A percentile compares a stretch with the other conserved stretches of the same genome.
Conservation (phyloP, 2,329 filamentous ascomycete species). For the Aspergillus costaricaensis region DNA sequence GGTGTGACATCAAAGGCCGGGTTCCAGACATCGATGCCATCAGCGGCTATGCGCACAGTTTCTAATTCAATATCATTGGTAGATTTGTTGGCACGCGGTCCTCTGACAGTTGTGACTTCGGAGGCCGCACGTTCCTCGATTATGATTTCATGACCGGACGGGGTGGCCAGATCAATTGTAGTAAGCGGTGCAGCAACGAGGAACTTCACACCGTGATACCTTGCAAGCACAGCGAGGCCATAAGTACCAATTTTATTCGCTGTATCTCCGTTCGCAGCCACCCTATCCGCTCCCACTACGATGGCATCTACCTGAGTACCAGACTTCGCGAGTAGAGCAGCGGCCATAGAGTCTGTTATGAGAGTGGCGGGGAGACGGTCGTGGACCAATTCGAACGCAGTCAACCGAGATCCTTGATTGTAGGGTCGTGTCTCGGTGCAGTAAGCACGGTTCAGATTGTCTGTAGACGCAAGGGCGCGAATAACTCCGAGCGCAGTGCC, state of each 20-base stretch:
- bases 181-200: constrained; percentile 93
- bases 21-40: constrained; percentile 87
- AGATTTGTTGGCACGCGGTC: constrained; percentile 64
- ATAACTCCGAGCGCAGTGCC: constrained; percentile 95
- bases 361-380: constrained; percentile 89
- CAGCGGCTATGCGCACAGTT: constrained; percentile 75
- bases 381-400: constrained; percentile 93
- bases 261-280: constrained; percentile 94
- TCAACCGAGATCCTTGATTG: constrained; percentile 94
- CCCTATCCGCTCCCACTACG: constrained; percentile 90
- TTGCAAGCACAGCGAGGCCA: constrained; percentile 83
- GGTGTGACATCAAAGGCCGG: constrained; percentile 96
- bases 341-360: constrained; percentile 96
- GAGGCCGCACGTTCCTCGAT: constrained; percentile 83
- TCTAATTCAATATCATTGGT: constrained; percentile 53
- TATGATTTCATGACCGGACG: constrained; percentile 74
- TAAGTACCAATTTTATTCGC: constrained; percentile 99
- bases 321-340: constrained; percentile 67
- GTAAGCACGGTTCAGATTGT: constrained; percentile 76
- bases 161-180: constrained; percentile 83
- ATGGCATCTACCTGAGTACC: constrained; percentile 76
- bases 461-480: constrained; percentile 70
- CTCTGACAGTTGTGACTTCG: constrained; percentile 83
- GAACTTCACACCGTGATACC: constrained; percentile 87
- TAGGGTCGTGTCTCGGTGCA: constrained; percentile 97